Base-by-base conservation (phyloP, 2,329 filamentous ascomycete genomes). In the Xylaria sp. region DNA sequence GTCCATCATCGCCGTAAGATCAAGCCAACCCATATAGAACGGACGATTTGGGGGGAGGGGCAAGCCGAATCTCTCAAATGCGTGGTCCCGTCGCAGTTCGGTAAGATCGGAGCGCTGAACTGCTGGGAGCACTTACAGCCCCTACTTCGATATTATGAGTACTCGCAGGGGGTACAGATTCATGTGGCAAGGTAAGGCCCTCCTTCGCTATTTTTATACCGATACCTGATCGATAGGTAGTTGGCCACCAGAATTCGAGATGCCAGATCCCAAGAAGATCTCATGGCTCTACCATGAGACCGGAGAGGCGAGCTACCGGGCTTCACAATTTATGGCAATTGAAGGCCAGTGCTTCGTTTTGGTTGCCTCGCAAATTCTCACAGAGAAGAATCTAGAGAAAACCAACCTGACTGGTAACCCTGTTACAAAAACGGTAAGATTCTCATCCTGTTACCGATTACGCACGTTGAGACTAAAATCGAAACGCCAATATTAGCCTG, bases 91-190 rank as follows among this genome's bases (percentile, higher is more conserved):
- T 82, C 83, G 0, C 78, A 80, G 0, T 83, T 86, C 55, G 85
- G 84, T 2, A 82, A 82, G 3, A 79, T 88, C 5, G 86, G 86
- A 0, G 82, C 82, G 3, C 77, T 88, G 29, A 86, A 85, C 70
- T 87, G 85, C 76, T 87, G 84, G 84, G 84, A 87, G 71, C 84
- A 89, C 67, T 83, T 85, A 73, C 86, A 85, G 74, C 85, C 81
- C 5, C 82, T 84, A 73, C 78, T 82, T 71, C 74, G 76, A 45
- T 77, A 78, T 66, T 77, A 78, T 64, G 76, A 77, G 50, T 78
- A 78, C 67, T 77, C 76, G 20, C 76, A 78, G 62, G 76, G 76
- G 51, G 76, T 77, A 38, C 76, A 78, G 61, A 77, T 78, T 67
- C 76, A 78, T 68, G 73, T 78, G 27, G 75, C 76, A 57, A 76